Evolutionary conservation across 176 grass and related monocot genomes (phyloP).

Genomic region (Typha latifolia): DNA sequence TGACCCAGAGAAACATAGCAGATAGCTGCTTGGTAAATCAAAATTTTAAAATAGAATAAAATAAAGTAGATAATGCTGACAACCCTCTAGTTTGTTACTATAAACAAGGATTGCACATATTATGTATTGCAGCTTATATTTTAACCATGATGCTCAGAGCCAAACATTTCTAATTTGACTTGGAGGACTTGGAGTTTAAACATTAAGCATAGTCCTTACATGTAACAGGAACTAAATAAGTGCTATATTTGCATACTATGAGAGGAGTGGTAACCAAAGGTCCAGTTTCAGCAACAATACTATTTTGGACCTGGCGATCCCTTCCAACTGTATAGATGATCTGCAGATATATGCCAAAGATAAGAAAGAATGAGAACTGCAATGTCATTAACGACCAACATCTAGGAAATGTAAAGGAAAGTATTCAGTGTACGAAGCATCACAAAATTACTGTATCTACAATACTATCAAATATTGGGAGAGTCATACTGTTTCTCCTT

Average conservation of each 20-base stretch:
- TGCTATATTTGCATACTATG: slow-evolving; percentile 36
- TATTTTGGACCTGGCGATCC: slow-evolving; percentile 71
- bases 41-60: too few relatives aligned
- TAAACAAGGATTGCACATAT: too few relatives aligned
- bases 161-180: too few relatives aligned
- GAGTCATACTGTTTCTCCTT: slow-evolving; percentile 75
- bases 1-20: too few relatives aligned
- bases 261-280: slow-evolving; percentile 59
- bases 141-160: too few relatives aligned
- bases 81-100: too few relatives aligned
- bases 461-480: background rate
- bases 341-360: slow-evolving; percentile 32
- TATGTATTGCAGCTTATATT: too few relatives aligned
- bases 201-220: too few relatives aligned
- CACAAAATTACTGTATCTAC: background rate
- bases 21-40: too few relatives aligned
- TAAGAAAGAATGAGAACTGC: background rate
- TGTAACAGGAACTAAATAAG: background rate
- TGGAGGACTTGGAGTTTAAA: too few relatives aligned
- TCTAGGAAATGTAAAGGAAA: too few relatives aligned
- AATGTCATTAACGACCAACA: background rate
- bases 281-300: slow-evolving; percentile 55
- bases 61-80: too few relatives aligned
- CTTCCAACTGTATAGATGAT: slow-evolving; percentile 80
- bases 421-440: background rate